Evolutionary conservation across 108 stramenopile genomes (phyloP), one percentile per base, ranked within the genome.

Genomic region (Cylindrotheca closterium): DNA sequence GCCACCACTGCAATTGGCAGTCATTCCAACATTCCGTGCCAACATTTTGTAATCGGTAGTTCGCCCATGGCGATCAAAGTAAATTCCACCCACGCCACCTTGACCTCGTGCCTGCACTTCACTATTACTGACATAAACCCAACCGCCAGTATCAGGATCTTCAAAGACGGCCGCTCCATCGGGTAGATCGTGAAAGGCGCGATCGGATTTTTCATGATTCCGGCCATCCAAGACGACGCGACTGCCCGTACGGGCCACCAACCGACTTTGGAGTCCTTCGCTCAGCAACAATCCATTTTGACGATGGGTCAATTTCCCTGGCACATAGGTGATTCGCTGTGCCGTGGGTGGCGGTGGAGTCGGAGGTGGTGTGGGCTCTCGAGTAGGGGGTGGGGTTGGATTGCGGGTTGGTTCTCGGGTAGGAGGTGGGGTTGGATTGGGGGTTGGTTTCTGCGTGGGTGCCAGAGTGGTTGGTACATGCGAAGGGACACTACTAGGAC

Each of bases 111-210:
- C 59, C 42, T 53, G 30, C 2, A 60, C 54, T 53, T 85, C 84
- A 7, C 76, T 65, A 51, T 85, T 85, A 52, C 76, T 75, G 23
- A 80, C 66, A 55, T 86, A 86, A 49, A 79, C 68, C 81, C 81
- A 85, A 4, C 77, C 77, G 15, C 81, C 81, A 18, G 37, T 33
- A 48, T 62, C 74, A 12, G 55, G 55, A 30, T 78, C 77, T 18
- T 47, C 29, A 34, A 77, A 79, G 0, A 76, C 68, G 0, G 76
- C 79, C 0, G 65, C 80, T 24, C 48, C 78, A 62, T 86, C 85
- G 8, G 82, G 79, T 52, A 30, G 33, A 8, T 8, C 51, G 34
- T 85, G 84, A 55, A 80, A 84, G 2, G 24, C 12, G 12, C 46
- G 19, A 0, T 30, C n/a, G 0, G 79, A 74, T 28, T 51, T 4